These are phyloP conservation scores for Fonsecaea multimorphosa DNA, from an alignment of 2,329 filamentous ascomycete species.

Conservation along the genomic window DNA sequence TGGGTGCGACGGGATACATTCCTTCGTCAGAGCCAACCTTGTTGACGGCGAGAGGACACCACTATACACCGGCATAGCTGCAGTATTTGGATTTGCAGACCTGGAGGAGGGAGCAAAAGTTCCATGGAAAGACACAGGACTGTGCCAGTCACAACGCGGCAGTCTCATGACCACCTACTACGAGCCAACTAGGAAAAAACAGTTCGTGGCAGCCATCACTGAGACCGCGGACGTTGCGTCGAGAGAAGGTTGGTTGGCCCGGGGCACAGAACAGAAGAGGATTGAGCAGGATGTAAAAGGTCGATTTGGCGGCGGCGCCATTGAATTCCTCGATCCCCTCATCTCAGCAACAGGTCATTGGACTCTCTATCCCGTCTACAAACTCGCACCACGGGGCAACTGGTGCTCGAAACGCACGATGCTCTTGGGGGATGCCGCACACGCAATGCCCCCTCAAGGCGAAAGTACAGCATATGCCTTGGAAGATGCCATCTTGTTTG, in stretches of 20 bases:
- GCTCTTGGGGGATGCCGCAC: slow-evolving; percentile 55
- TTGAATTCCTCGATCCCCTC: slow-evolving; percentile 46
- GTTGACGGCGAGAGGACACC: slow-evolving; percentile 28
- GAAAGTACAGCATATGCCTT: slow-evolving; percentile 29
- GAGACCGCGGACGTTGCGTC: slow-evolving; percentile 28
- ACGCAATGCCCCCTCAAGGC: slow-evolving; percentile 43
- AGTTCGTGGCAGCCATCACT: slow-evolving; percentile 30
- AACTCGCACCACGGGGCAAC: slow-evolving; percentile 50
- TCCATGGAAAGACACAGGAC: slow-evolving; percentile 29
- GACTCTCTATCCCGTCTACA: slow-evolving; percentile 53
- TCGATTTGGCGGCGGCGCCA: slow-evolving; percentile 49
- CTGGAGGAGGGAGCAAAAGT: slow-evolving; percentile 9
- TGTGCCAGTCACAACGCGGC: slow-evolving; percentile 29
- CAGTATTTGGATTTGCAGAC: slow-evolving; percentile 19
- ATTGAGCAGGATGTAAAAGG: slow-evolving; percentile 51
- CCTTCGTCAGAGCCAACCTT: slow-evolving; percentile 28
- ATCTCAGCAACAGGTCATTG: slow-evolving; percentile 51
- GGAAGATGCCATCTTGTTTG: slow-evolving; percentile 30
- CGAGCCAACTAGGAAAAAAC: slow-evolving; percentile 20
- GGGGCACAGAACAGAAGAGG: slow-evolving; percentile 51
- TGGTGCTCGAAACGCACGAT: slow-evolving; percentile 54
- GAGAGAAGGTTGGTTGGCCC: slow-evolving; percentile 30
- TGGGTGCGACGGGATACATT: slow-evolving; percentile 41
- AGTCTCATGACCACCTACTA: slow-evolving; percentile 28
- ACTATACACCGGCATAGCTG: slow-evolving; percentile 33